Base-by-base conservation (phyloP, 306 rosid species). In the Bauhinia variegata region DNA sequence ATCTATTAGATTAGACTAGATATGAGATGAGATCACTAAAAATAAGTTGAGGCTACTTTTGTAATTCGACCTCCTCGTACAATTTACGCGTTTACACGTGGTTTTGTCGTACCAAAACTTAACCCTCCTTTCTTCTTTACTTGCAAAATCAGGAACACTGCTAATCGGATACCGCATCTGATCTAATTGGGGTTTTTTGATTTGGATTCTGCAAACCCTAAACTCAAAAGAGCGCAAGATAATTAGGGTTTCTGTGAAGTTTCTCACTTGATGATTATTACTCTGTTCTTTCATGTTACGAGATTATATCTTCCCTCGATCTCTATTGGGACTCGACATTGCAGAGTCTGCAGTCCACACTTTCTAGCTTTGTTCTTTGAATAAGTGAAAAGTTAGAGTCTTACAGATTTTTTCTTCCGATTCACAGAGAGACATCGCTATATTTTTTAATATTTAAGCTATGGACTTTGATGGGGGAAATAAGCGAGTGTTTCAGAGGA, bases 381-480 rank as follows among this genome's bases (percentile, higher is more conserved):
- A 71, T 77, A 34, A 4, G 42, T 41, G 28, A 54, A n/a, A 55
- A 64, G 62, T 8, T 48, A 57, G 57, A 56, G 6, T 10, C 51
- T 59, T 46, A 7, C 39, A 3, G 13, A 8, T 15, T 49, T 3
- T 30, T 16, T 38, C 55, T 23, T 28, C 14, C 15, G 13, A 59
- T 74, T 73, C 30, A 1, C 31, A 50, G n/a, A 44, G 49, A 11
- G 36, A 4, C 13, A 43, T 37, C 52, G 30, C 5, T 11, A 8
- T 39, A 2, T 0, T 12, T 42, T 23, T 23, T 31, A 1, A 6
- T 0, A 10, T 51, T 54, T 12, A 38, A 33, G 64, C 67, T 30
- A 95, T 95, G 99, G 99, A 95, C 72, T 46, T 78, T 7, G 96
- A 90, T 44, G 95, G 92, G 15, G 85, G 91, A 14, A 76, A 60